Conservation (phyloP, 2,329 filamentous ascomycete species). For the Aspergillaceae sp. region DNA sequence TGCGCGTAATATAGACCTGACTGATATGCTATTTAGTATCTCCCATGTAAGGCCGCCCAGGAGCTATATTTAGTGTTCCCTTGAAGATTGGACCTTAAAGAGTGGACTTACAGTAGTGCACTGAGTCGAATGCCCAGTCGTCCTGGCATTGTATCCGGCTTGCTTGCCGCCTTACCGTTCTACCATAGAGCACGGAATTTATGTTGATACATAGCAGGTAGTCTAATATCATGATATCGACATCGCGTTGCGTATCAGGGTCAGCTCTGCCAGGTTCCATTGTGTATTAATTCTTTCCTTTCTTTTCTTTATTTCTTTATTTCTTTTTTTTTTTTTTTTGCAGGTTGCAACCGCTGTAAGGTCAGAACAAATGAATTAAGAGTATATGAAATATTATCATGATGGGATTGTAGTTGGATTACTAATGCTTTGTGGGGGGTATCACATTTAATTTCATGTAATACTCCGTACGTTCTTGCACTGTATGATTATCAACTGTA, state of each 20-base stretch:
- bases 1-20: conserved; percentile 36
- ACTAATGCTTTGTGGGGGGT: not conserved
- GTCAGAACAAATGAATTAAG: too few relatives aligned
- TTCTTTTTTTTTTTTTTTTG: too few relatives aligned
- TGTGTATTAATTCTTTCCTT: not conserved
- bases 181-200: conserved; percentile 32
- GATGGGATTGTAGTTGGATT: not conserved
- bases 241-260: conserved; percentile 34
- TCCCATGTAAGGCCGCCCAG: too few relatives aligned
- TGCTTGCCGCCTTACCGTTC: conserved; percentile 3
- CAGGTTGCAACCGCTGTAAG: too few relatives aligned
- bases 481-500: too few relatives aligned
- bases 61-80: too few relatives aligned
- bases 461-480: not conserved
- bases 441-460: not conserved
- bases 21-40: conserved; percentile 23
- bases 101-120: conserved; percentile 19
- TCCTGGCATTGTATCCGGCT: conserved; percentile 8
- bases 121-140: conserved; percentile 15
- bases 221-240: conserved; percentile 50
- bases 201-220: conserved; percentile 45
- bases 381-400: not conserved
- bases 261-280: conserved; percentile 19
- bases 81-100: not conserved
- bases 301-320: too few relatives aligned